Conservation (phyloP, 306 rosid genomes). For the Quillaja saponaria region DNA sequence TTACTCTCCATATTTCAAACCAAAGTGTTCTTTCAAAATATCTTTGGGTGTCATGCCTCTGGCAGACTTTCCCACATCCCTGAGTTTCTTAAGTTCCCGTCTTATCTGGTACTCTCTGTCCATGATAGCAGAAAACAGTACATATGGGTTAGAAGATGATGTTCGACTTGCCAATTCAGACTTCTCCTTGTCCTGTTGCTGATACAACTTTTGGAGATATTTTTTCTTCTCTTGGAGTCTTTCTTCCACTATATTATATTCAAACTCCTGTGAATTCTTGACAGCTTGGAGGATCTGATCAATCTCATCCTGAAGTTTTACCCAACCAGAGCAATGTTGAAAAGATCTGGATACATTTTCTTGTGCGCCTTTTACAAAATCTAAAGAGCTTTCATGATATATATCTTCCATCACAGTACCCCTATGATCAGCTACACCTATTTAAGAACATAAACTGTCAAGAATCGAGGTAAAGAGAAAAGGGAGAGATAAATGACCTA, state of each 20-base stretch:
- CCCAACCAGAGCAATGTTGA: slow-evolving; percentile 33
- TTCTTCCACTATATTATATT: slow-evolving; percentile 63
- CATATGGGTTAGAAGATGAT: slow-evolving; percentile 35
- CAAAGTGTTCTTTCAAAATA: slow-evolving; percentile 58
- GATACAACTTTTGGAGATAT: slow-evolving; percentile 51
- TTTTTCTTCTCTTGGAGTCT: slow-evolving; percentile 49
- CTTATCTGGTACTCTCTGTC: slow-evolving; percentile 65
- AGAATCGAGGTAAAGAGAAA: slow-evolving; percentile 3
- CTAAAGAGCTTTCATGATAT: slow-evolving; percentile 24
- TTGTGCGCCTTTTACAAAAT: slow-evolving; percentile 25
- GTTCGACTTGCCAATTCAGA: slow-evolving; percentile 41
- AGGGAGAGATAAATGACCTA: too few relatives aligned
- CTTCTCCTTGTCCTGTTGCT: slow-evolving; percentile 62
- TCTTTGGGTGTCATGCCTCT: slow-evolving; percentile 49
- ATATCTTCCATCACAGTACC: slow-evolving; percentile 33
- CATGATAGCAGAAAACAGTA: slow-evolving; percentile 36
- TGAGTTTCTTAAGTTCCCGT: slow-evolving; percentile 46
- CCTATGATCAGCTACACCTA: slow-evolving; percentile 41
- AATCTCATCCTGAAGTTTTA: slow-evolving; percentile 52
- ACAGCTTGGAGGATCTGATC: slow-evolving; percentile 54
- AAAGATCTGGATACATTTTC: slow-evolving; percentile 1
- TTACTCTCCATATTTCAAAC: slow-evolving; percentile 43
- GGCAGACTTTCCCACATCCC: slow-evolving; percentile 57
- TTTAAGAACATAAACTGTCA: slow-evolving; percentile 22
- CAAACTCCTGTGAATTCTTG: slow-evolving; percentile 63